Base-by-base conservation (phyloP, 495 filamentous ascomycete species). In the Podospora appendiculata region DNA sequence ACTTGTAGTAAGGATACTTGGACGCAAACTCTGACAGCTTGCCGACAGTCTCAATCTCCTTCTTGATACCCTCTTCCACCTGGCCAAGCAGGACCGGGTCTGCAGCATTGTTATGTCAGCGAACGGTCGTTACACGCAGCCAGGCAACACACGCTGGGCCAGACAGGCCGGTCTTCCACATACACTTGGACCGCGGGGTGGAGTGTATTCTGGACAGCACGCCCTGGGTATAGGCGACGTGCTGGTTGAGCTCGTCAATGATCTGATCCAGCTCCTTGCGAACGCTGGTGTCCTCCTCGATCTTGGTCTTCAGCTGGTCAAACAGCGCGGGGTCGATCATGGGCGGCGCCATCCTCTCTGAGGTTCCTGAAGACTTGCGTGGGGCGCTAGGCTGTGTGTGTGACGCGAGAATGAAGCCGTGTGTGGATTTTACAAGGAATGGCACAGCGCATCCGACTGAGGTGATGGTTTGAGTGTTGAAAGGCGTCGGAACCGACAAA, bases 1-100 rank as follows among this genome's bases (percentile, higher is more conserved):
- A 85, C 74, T 95, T 96, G 82, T 96, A 97, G 71, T 96, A 98
- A 0, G 93, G 91, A 60, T 91, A 83, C 58, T 85, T 73, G 39
- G 90, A 89, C 7, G 90, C 86, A 46, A 88, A 79, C 41, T 70
- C 66, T 43, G 82, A 78, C 44, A 98, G 80, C 49, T 80, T 78
- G 17, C 61, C 54, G 19, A 90, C 71, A 25, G 70, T 76, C 13
- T 74, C 66, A 35, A 81, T 66, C 59, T 85, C 76, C 19, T 80
- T 67, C 50, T 70, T 63, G 68, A 90, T 82, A 51, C 74, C 71
- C 33, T 69, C 63, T 54, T 82, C 72, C 6, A 82, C 74, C 48
- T 80, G 71, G 35, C 71, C 59, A 18, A 83, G 57, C 39, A 90
- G 65, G 13, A 52, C 41, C 32, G 53, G 38, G 14, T 63, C 60